Conservation (phyloP, 768 basidiomycete species). For the Coprinopsis strossmayeri region DNA sequence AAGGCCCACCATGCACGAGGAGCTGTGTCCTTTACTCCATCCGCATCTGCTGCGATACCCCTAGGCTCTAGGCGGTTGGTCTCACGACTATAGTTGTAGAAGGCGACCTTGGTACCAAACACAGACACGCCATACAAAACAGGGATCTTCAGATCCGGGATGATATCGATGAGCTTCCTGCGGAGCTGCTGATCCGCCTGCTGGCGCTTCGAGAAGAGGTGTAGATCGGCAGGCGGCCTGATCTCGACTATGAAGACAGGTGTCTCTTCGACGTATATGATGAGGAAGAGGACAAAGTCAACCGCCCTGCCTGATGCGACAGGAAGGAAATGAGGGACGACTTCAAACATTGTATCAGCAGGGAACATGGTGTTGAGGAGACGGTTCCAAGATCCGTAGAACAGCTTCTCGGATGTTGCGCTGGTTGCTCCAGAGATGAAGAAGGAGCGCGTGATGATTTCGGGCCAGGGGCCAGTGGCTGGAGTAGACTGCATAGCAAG, state of each 20-base stretch:
- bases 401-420: slow-evolving; percentile 7
- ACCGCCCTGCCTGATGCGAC: slow-evolving; percentile 1
- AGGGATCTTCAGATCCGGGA: slow-evolving; percentile 1
- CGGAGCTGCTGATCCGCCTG: slow-evolving; percentile 17
- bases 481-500: neutral
- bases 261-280: slow-evolving; percentile 6
- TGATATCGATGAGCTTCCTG: slow-evolving; percentile 15
- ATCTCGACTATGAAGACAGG: slow-evolving; percentile 24
- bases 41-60: slow-evolving; percentile 10
- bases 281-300: slow-evolving; percentile 16
- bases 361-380: slow-evolving; percentile 14
- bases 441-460: slow-evolving; percentile 1
- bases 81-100: slow-evolving; percentile 1
- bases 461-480: neutral
- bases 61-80: slow-evolving; percentile 8
- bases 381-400: slow-evolving; percentile 9
- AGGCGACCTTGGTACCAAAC: slow-evolving; percentile 4
- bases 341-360: slow-evolving; percentile 6
- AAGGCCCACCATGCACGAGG: slow-evolving; percentile 24
- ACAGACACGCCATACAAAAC: slow-evolving; percentile 1
- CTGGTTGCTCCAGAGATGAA: neutral
- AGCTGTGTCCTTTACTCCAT: slow-evolving; percentile 16
- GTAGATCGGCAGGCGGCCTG: slow-evolving; percentile 11
- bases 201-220: slow-evolving; percentile 15
- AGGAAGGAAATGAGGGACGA: slow-evolving; percentile 9